Base-by-base conservation (phyloP, 2,329 filamentous ascomycete species). In the Cytospora piceicola region DNA sequence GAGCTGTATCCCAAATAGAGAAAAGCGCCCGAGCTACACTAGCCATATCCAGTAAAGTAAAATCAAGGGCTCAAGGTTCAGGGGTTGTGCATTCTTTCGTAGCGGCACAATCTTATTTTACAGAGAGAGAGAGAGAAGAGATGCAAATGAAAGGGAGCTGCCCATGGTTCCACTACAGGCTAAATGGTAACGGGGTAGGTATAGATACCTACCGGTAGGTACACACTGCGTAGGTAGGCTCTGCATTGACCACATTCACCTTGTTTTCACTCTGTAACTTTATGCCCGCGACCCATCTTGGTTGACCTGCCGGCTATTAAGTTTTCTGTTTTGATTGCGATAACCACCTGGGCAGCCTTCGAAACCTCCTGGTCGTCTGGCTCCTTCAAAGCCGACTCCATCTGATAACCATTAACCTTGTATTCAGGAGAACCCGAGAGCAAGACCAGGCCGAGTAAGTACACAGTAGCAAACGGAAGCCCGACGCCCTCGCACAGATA, bases 311-410 rank as follows among this genome's bases (percentile, higher is more conserved):
- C 8, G 34, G 30, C 20, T 24, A 17, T n/a, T n/a, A n/a, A n/a
- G n/a, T n/a, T n/a, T n/a, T n/a, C n/a, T 42, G 36, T n/a, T 56
- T 62, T 62, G 52, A 62, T 62, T 62, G 39, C 60, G 60, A 62
- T 56, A 42, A 56, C 46, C 60, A n/a, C n/a, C n/a, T n/a, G n/a
- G n/a, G n/a, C n/a, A 56, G 22, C 15, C 20, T 42, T n/a, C 8
- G 39, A 42, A n/a, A 1, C 20, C 39, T n/a, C 39, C 39, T 3
- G 7, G 5, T 3, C 39, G 4, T 15, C 14, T 15, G 15, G 36
- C 1, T 22, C 46, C 20, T 1, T 46, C 20, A 11, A 46, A 22
- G 32, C 32, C 32, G 11, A 34, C 32, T 34, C 4, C 32, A 34
- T 12, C n/a, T 46, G n/a, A 14, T 4, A 12, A 20, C 9, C 2